phyloP scores from a whole-genome alignment of 805 yeast species.

The Spathaspora boniae region DNA sequence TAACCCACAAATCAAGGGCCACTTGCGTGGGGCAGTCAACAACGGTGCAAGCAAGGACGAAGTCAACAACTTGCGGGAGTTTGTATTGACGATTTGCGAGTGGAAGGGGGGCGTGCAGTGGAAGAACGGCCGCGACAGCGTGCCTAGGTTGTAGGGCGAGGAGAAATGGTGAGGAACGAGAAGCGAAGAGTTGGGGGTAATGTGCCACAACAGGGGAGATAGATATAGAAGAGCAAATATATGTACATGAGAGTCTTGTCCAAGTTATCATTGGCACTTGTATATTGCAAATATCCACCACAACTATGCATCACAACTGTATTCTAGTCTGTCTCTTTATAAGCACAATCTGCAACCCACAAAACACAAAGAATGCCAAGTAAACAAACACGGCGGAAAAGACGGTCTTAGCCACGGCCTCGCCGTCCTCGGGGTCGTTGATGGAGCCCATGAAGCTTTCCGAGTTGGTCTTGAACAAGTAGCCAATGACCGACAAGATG shows the following conservation, averaged over 20 bases:
- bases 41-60: conserved; percentile 66
- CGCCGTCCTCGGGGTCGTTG: conserved; percentile 88
- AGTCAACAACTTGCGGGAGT: conserved; percentile 50
- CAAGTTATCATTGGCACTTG: too few relatives aligned
- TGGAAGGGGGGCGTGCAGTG: conserved; percentile 60
- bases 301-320: too few relatives aligned
- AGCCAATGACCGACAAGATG: conserved; percentile 80
- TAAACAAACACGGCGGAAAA: conserved; percentile 88
- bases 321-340: conserved; percentile 66
- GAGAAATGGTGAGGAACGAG: too few relatives aligned
- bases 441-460: conserved; percentile 92
- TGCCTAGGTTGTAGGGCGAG: conserved; percentile 43
- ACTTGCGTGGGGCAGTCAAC: conserved; percentile 75
- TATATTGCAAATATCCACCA: too few relatives aligned
- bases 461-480: conserved; percentile 72
- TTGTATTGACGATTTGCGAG: conserved; percentile 57
- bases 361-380: conserved; percentile 73
- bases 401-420: conserved; percentile 88
- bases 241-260: too few relatives aligned
- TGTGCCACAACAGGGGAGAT: too few relatives aligned
- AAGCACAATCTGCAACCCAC: conserved; percentile 79
- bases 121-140: conserved; percentile 47
- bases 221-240: too few relatives aligned
- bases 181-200: too few relatives aligned
- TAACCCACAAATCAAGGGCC: conserved; percentile 85